Base-by-base conservation (phyloP, 352 stramenopile genomes). In the Pythium volutum region DNA sequence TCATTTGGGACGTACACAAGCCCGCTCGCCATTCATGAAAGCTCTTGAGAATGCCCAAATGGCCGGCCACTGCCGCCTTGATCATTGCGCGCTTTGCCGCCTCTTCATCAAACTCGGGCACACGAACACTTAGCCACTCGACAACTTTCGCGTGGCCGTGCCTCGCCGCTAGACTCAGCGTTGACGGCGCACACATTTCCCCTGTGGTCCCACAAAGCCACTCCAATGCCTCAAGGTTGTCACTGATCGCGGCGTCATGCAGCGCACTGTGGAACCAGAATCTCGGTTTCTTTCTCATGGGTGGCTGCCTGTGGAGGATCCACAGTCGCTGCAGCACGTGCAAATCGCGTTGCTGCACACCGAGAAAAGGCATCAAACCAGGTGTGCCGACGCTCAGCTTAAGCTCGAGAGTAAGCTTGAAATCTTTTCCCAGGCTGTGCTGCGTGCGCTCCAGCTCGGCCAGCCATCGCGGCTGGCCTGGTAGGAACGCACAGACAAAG, bases 341-440 rank as follows among this genome's bases (percentile, higher is more conserved):
- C 18, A 59, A 16, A 23, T 63, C 53, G 27, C 39, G 43, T 12
- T 59, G 15, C 46, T 59, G 31, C 22, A 67, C 48, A n/a, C 53
- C 61, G 14, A 67, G 34, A 27, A 49, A 48, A n/a, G 61, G 61
- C 29, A 67, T 29, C 53, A 62, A 36, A 9, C 61, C 61, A 4
- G 61, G 45, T 16, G 50, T 66, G 22, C 59, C 59, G n/a, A 47
- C 23, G 18, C 5, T 38, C 23, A 20, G 20, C 31, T 52, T 55
- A 23, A 31, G 29, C 10, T 33, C 10, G 15, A 49, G n/a, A 7
- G n/a, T 38, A 26, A 29, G 42, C 43, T 26, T 25, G 14, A 61
- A 9, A 2, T 26, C 29, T n/a, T 38, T 20, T 1, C 3, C 11
- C 16, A 51, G 16, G 4, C 31, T 18, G 10, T 34, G n/a, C 4